Evolutionary conservation across 2,329 filamentous ascomycete species (phyloP).

Genomic region (Ciborinia camelliae): DNA sequence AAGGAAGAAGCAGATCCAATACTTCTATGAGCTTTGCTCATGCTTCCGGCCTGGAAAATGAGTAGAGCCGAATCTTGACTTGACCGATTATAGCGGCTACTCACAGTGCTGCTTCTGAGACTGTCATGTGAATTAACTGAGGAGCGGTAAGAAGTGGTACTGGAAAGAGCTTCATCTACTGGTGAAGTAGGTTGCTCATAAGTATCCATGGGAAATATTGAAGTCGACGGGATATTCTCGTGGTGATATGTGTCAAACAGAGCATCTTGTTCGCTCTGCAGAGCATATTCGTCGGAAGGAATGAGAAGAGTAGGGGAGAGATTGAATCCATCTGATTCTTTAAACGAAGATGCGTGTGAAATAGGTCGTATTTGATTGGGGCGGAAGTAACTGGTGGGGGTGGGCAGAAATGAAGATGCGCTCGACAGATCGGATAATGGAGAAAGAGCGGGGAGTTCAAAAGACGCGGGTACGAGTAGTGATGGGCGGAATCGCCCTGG

Average conservation of each 20-base stretch:
- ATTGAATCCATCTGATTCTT: conserved; percentile 56
- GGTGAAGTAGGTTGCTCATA: conserved; percentile 31
- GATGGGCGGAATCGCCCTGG: conserved; percentile 36
- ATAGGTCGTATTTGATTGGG: conserved; percentile 29
- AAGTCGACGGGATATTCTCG: conserved; percentile 25
- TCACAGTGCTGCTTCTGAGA: conserved; percentile 29
- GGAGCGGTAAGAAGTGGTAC: conserved; percentile 34
- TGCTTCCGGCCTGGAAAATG: conserved; percentile 22
- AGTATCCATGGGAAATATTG: conserved; percentile 30
- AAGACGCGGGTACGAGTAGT: conserved; percentile 31
- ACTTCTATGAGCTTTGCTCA: conserved; percentile 31
- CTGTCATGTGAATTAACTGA: conserved; percentile 34
- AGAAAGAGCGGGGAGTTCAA: conserved; percentile 35
- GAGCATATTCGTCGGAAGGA: conserved; percentile 52
- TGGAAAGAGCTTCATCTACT: conserved; percentile 35
- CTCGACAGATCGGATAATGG: conserved; percentile 33
- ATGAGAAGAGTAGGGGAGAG: conserved; percentile 62
- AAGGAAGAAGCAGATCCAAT: conserved; percentile 34
- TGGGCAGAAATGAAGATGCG: conserved; percentile 23
- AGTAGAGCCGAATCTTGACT: conserved; percentile 36
- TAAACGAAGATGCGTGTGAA: conserved; percentile 52
- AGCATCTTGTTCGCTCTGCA: conserved; percentile 46
- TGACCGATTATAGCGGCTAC: conserved; percentile 26
- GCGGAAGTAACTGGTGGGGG: conserved; percentile 29
- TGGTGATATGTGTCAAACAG: conserved; percentile 33